Percentiles rank a stretch among this genome's conserved stretches.
Evolutionary conservation across 306 rosid species (phyloP).

Genomic region (Oemleria cerasiformis): DNA sequence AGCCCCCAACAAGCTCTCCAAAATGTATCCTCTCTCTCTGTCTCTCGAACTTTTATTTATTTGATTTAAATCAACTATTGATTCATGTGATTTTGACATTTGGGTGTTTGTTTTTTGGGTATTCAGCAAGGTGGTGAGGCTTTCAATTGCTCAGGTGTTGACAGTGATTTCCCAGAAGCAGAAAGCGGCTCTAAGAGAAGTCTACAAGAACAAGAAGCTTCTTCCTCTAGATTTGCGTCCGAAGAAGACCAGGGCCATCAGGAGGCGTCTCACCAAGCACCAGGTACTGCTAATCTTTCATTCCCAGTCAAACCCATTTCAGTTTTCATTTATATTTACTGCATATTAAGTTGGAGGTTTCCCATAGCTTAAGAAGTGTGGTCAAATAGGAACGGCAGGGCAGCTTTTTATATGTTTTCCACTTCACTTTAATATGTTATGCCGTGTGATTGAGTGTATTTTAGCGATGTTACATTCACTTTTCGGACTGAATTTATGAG

Average conservation of each 20-base stretch:
- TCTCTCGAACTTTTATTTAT: neutral
- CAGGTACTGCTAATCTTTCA: conserved; percentile 34
- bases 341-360: neutral
- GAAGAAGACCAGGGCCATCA: conserved; percentile 64
- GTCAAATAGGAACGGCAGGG: too few species aligned
- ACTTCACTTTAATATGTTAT: neutral
- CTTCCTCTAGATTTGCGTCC: conserved; percentile 66
- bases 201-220: conserved; percentile 58
- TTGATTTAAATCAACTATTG: too few species aligned
- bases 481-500: neutral
- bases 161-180: conserved; percentile 69
- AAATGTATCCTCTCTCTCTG: conserved; percentile 25
- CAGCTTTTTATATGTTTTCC: neutral
- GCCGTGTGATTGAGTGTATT: too few species aligned
- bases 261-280: conserved; percentile 67
- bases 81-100: neutral
- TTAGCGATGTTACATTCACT: neutral
- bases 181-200: conserved; percentile 56
- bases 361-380: neutral
- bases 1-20: conserved; percentile 55
- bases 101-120: neutral
- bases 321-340: neutral
- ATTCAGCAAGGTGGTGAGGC: conserved; percentile 64
- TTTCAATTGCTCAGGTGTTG: conserved; percentile 55
- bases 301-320: neutral